Percentiles rank a stretch among this genome's conserved stretches.
Evolutionary conservation across 805 yeast genomes (phyloP).

Genomic region (Zygosaccharomyces gambellarensis): DNA sequence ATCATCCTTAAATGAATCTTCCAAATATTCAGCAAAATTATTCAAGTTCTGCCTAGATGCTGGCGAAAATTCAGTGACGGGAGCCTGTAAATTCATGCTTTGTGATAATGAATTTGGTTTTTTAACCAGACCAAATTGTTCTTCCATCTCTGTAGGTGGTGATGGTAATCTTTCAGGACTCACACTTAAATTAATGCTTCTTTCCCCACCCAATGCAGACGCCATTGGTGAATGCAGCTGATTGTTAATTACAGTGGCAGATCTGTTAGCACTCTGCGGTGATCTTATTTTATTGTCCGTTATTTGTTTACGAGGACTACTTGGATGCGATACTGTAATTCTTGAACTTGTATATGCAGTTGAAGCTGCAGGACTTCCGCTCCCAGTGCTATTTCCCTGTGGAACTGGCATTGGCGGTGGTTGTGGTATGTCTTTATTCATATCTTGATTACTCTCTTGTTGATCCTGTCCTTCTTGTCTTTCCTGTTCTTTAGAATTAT

Average conservation of each 20-base stretch:
- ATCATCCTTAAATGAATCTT: constrained; percentile 22
- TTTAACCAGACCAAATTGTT: constrained; percentile 1
- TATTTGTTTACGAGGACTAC: constrained; percentile 12
- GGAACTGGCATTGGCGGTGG: constrained; percentile 7
- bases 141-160: constrained; percentile 6
- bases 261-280: constrained; percentile 29
- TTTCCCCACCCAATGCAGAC: constrained; percentile 6
- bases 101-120: constrained; percentile 5
- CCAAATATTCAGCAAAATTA: constrained; percentile 27
- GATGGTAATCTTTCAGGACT: constrained; percentile 3
- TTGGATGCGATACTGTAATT: constrained; percentile 33
- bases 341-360: constrained; percentile 36
- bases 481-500: neutral
- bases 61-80: constrained; percentile 28
- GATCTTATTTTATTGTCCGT: constrained; percentile 17
- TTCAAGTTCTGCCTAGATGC: constrained; percentile 26
- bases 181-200: neutral
- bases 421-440: neutral
- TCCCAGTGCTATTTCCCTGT: constrained; percentile 4
- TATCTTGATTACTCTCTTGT: neutral
- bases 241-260: constrained; percentile 32
- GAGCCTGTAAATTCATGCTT: neutral
- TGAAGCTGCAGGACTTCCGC: constrained; percentile 33
- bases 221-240: constrained; percentile 33
- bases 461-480: neutral